These are phyloP conservation scores for Phytophthora cactorum DNA, from an alignment of 352 stramenopile genomes.

Conservation along the genomic window DNA sequence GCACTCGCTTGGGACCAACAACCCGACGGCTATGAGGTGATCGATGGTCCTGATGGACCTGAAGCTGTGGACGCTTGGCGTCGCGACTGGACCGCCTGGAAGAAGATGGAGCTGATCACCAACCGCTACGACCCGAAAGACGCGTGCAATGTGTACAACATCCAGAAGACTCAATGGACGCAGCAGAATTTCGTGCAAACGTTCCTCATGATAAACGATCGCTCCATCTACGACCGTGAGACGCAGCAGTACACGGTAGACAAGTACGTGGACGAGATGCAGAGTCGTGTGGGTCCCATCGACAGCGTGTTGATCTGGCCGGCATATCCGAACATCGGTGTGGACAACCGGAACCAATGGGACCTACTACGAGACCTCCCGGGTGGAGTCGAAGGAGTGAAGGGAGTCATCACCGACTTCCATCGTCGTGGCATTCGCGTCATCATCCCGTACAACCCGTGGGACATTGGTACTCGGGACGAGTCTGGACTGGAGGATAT, in stretches of 20 bases:
- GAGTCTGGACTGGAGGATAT: constrained; percentile 53
- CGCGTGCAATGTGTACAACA: constrained; percentile 77
- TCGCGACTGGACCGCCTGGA: constrained; percentile 65
- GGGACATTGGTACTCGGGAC: constrained; percentile 76
- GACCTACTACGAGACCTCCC: constrained; percentile 70
- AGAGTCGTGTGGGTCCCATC: constrained; percentile 57
- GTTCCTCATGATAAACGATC: constrained; percentile 82
- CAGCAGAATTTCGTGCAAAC: constrained; percentile 80
- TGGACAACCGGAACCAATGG: constrained; percentile 88
- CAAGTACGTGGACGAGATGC: constrained; percentile 69
- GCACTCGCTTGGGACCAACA: constrained; percentile 67
- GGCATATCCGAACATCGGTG: constrained; percentile 83
- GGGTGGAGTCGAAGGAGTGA: constrained; percentile 53
- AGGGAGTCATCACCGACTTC: constrained; percentile 60
- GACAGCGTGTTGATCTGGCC: constrained; percentile 88
- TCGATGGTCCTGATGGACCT: constrained; percentile 55
- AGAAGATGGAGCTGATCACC: constrained; percentile 70
- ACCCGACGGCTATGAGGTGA: constrained; percentile 83
- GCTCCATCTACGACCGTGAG: constrained; percentile 73
- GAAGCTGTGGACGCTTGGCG: constrained; percentile 58
- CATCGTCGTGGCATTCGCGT: constrained; percentile 65
- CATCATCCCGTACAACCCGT: constrained; percentile 87
- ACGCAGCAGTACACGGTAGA: constrained; percentile 68
- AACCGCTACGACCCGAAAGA: constrained; percentile 69
- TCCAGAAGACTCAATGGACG: constrained; percentile 66